Evolutionary conservation across 305 asterid species (phyloP), one percentile per base, ranked within the genome.

Genomic region (Petunia hybrid): DNA sequence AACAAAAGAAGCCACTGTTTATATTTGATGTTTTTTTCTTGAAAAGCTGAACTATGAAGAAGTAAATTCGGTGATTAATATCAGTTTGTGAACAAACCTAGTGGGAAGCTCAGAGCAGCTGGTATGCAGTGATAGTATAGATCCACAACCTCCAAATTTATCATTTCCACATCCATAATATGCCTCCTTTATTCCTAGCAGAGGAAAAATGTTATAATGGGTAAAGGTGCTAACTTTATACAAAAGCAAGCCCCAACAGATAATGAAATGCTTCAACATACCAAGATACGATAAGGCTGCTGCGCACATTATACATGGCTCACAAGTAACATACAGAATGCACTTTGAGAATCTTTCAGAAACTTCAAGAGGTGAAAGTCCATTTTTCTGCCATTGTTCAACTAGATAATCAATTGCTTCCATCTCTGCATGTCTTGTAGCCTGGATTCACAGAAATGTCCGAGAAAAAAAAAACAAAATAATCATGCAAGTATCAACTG

Each of bases 261-360:
- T 74, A 73, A 80, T 63, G 60, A 73, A 42, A 45, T 80, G 62
- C 73, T 40, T 70, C 31, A 69, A 65, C 85, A 80, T 87, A 87
- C 98, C 98, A 80, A 92, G 87, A 65, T 89, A 88, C 36, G 99
- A 93, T 74, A 93, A 86, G 76, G 97, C 95, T 35, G 96, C 89
- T 55, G 97, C 98, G 71, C 99, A 95, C 98, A 92, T 94, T 89
- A 92, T 92, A 82, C 98, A 95, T 12, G 98, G 99, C 86, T 95
- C 99, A 80, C 98, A 94, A 41, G 98, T 95, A 74, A 94, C 97
- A 81, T 92, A 94, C 57, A 95, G 93, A 31, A 78, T 81, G 89
- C 98, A 90, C 62, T 89, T 87, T n/a, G 95, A 88, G 81, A 95
- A 92, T 64, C 73, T 94, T 70, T 78, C 84, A 60, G 92, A 87